phyloP scores from a whole-genome alignment of 2,329 filamentous ascomycete genomes.

The Cytospora chrysosperma region DNA sequence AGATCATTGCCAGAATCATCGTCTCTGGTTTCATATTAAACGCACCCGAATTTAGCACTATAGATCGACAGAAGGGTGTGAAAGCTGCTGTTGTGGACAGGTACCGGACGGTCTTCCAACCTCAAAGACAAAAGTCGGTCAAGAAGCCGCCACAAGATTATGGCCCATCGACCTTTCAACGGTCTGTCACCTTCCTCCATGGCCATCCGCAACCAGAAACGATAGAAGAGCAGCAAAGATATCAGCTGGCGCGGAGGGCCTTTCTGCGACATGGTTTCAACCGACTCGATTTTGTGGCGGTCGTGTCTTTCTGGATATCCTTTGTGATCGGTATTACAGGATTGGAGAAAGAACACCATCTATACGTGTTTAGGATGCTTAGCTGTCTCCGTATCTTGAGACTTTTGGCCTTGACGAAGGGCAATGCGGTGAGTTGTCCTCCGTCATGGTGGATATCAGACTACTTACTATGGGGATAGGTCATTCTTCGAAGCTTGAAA shows the following conservation, averaged over 20 bases:
- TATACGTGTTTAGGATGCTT: constrained; percentile 95
- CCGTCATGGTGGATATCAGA: not conserved
- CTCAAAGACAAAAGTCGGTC: constrained; percentile 69
- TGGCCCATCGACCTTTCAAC: constrained; percentile 65
- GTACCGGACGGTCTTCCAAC: constrained; percentile 76
- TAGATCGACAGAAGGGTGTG: constrained; percentile 74
- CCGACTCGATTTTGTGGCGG: constrained; percentile 88
- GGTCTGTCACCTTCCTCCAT: constrained; percentile 76
- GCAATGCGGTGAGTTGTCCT: constrained; percentile 70
- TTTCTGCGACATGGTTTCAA: constrained; percentile 96
- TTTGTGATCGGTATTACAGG: constrained; percentile 71
- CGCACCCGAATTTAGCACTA: constrained; percentile 86
- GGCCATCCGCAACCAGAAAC: constrained; percentile 60
- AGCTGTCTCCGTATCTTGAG: constrained; percentile 91
- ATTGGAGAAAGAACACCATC: constrained; percentile 65
- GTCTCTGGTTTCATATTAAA: constrained; percentile 94
- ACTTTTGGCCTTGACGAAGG: constrained; percentile 86
- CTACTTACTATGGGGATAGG: constrained; percentile 46
- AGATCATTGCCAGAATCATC: constrained; percentile 78
- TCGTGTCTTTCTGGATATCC: constrained; percentile 92
- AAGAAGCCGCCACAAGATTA: constrained; percentile 50
- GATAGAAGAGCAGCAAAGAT: constrained; percentile 74
- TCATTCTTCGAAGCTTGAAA: constrained; percentile 92
- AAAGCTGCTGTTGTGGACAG: constrained; percentile 73
- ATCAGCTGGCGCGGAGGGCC: constrained; percentile 83